A percentile compares a stretch with the other conserved stretches of the same genome.
These are phyloP conservation scores for Cadophora sp. DNA, from an alignment of 2,329 filamentous ascomycete genomes.

Conservation along the genomic window DNA sequence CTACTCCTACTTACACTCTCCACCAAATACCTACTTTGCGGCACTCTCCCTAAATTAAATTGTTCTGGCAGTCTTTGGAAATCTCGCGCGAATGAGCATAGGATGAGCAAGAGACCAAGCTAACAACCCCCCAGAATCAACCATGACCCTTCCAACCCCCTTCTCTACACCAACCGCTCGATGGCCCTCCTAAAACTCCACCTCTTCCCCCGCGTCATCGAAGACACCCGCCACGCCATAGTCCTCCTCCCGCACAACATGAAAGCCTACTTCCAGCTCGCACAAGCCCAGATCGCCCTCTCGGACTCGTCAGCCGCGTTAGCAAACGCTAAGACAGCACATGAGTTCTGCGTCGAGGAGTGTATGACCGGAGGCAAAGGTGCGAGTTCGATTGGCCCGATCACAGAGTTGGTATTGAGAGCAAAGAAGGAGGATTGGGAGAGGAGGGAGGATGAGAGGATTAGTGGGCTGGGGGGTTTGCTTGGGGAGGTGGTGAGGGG, in stretches of 20 bases:
- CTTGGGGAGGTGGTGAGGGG: slow-evolving; percentile 64
- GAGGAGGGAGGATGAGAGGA: slow-evolving; percentile 67
- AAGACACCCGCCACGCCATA: slow-evolving; percentile 79
- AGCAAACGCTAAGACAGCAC: slow-evolving; percentile 72
- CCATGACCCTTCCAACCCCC: slow-evolving; percentile 76
- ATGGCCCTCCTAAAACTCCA: slow-evolving; percentile 79
- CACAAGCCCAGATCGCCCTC: slow-evolving; percentile 81
- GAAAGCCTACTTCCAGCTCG: slow-evolving; percentile 85
- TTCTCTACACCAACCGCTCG: slow-evolving; percentile 89
- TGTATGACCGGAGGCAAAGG: slow-evolving; percentile 71
- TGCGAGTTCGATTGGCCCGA: slow-evolving; percentile 76
- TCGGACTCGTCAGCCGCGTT: slow-evolving; percentile 77
- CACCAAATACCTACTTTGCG: neutral
- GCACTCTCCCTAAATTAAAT: neutral
- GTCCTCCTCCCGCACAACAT: slow-evolving; percentile 54
- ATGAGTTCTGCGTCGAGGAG: slow-evolving; percentile 71
- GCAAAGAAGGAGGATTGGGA: slow-evolving; percentile 92
- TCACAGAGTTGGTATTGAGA: slow-evolving; percentile 76
- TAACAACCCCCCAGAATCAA: slow-evolving; percentile 64
- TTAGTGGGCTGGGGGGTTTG: slow-evolving; percentile 62
- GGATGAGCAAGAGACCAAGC: neutral
- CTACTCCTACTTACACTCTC: neutral
- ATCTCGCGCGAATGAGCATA: neutral
- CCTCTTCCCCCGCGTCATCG: slow-evolving; percentile 75
- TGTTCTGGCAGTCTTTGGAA: neutral